These are phyloP conservation scores for Leccinum olivaceoglutinosum DNA, from an alignment of 1,284 basidiomycete genomes.

Conservation along the genomic window DNA sequence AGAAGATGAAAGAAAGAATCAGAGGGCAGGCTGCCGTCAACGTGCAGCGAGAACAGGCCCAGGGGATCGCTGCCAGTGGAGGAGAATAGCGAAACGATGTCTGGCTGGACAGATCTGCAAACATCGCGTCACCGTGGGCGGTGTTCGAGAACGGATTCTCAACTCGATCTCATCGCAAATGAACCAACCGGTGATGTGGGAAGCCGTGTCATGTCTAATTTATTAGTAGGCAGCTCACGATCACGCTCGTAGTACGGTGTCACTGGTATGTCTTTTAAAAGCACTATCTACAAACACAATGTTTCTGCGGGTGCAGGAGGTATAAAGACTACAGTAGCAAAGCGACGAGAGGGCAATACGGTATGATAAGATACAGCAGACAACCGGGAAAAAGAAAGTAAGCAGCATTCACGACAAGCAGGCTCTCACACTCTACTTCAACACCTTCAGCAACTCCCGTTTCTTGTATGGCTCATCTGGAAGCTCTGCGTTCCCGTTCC, in stretches of 20 bases:
- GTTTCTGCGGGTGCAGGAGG: slow-evolving; percentile 5
- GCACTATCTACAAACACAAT: slow-evolving; percentile 1
- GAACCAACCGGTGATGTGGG: slow-evolving; percentile 6
- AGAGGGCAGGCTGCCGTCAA: slow-evolving; percentile 48
- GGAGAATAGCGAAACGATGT: slow-evolving; percentile 71
- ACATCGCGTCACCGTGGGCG: slow-evolving; percentile 33
- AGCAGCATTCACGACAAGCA: slow-evolving; percentile 16
- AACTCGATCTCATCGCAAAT: slow-evolving; percentile 18
- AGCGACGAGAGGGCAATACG: slow-evolving; percentile 1
- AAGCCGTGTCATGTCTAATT: slow-evolving; percentile 8
- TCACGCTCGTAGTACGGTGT: background rate
- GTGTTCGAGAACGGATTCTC: slow-evolving; percentile 15
- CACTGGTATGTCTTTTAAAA: background rate
- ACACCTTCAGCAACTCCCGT: slow-evolving; percentile 45
- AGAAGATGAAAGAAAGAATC: slow-evolving; percentile 67
- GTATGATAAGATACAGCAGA: slow-evolving; percentile 21
- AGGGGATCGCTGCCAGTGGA: slow-evolving; percentile 66
- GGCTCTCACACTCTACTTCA: slow-evolving; percentile 40
- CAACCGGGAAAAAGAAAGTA: background rate
- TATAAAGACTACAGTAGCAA: slow-evolving; percentile 12
- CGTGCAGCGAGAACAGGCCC: slow-evolving; percentile 49
- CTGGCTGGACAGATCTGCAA: slow-evolving; percentile 55
- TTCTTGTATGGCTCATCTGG: slow-evolving; percentile 48
- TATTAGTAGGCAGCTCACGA: background rate
- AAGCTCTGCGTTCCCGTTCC: slow-evolving; percentile 43